These are phyloP conservation scores for Mitosporidium daphniae DNA, from an alignment of 371 early-diverging fungal genomes.

Conservation along the genomic window DNA sequence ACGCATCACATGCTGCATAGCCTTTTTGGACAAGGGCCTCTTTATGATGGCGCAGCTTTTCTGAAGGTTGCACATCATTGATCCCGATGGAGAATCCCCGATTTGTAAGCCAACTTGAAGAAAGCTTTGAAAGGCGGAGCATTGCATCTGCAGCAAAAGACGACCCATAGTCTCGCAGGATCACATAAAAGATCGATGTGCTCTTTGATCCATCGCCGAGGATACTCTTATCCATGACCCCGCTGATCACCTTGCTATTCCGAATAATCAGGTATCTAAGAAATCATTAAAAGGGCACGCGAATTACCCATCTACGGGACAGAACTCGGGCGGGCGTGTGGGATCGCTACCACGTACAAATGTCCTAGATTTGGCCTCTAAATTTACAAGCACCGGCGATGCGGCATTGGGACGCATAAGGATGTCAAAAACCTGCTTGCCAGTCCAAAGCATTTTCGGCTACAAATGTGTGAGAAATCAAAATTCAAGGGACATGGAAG, in stretches of 20 bases:
- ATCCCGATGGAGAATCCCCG: conserved; percentile 90
- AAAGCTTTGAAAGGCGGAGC: conserved; percentile 67
- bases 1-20: conserved; percentile 39
- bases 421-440: conserved; percentile 29
- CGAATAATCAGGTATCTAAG: conserved; percentile 40
- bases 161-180: conserved; percentile 58
- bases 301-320: conserved; percentile 58
- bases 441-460: conserved; percentile 16
- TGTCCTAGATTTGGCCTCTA: conserved; percentile 46
- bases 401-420: conserved; percentile 43
- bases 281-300: too few relatives aligned
- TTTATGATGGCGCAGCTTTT: conserved; percentile 26
- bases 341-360: conserved; percentile 13
- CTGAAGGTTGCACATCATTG: conserved; percentile 75
- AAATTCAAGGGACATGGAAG: conserved; percentile 1
- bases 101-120: conserved; percentile 58
- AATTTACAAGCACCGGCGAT: conserved; percentile 25
- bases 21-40: conserved; percentile 31
- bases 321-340: conserved; percentile 33
- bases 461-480: conserved; percentile 2
- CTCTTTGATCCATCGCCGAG: conserved; percentile 77
- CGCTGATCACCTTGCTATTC: conserved; percentile 71
- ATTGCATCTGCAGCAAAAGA: conserved; percentile 48
- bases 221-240: conserved; percentile 63
- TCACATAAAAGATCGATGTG: conserved; percentile 52